phyloP scores from a whole-genome alignment of 1,284 basidiomycete genomes.

The Melampsora occidentalis region DNA sequence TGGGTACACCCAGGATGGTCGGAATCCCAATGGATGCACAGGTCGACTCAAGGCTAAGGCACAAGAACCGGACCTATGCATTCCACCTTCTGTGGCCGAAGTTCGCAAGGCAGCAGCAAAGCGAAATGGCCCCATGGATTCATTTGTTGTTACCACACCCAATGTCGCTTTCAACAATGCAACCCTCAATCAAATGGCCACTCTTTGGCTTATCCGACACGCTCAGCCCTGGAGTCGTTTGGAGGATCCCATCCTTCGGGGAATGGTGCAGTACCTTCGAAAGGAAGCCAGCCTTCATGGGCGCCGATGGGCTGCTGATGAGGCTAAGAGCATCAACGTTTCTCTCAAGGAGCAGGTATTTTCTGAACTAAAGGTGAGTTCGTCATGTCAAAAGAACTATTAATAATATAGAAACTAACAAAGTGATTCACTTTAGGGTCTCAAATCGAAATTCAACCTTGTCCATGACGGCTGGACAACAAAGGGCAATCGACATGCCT shows the following conservation, averaged over 20 bases:
- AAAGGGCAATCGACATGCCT: constrained; percentile 6
- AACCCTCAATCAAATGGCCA: background rate
- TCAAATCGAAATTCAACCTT: background rate
- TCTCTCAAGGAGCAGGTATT: background rate
- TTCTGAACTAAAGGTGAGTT: background rate
- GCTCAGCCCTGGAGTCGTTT: background rate
- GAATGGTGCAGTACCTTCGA: background rate
- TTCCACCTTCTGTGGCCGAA: too few relatives aligned
- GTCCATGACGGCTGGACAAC: background rate
- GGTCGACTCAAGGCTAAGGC: background rate
- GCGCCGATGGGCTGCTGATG: background rate
- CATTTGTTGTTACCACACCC: too few relatives aligned
- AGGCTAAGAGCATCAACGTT: background rate
- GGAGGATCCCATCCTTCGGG: background rate
- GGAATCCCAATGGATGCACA: background rate
- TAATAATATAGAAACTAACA: background rate
- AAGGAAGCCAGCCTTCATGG: background rate
- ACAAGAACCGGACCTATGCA: background rate
- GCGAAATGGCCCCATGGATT: too few relatives aligned
- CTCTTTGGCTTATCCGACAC: constrained; percentile 3
- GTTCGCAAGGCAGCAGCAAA: too few relatives aligned
- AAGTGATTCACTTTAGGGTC: background rate
- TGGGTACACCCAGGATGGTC: too few relatives aligned
- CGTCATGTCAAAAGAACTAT: too few relatives aligned
- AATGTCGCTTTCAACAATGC: background rate